phyloP scores from a whole-genome alignment of 2,329 filamentous ascomycete species.

The Aspergillus versicolor region DNA sequence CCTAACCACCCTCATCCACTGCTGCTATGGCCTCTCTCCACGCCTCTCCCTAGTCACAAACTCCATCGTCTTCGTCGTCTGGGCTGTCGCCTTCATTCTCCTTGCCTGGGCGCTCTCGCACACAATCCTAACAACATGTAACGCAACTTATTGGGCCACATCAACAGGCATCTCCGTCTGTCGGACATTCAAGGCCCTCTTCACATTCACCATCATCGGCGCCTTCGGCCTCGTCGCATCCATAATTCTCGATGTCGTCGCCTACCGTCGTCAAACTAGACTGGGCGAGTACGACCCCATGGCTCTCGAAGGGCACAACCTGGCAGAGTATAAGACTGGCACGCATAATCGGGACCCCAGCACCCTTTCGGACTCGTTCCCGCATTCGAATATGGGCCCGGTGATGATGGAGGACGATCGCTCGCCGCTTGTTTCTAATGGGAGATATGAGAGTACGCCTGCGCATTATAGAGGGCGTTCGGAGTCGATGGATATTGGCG shows the following conservation, averaged over 20 bases:
- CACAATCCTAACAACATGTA: constrained; percentile 55
- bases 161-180: constrained; percentile 57
- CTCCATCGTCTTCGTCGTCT: constrained; percentile 49
- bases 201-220: constrained; percentile 54
- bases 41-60: constrained; percentile 53
- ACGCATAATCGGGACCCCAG: constrained; percentile 19
- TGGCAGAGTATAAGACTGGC: constrained; percentile 38
- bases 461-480: background rate
- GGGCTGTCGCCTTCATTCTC: constrained; percentile 53
- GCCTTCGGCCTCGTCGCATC: constrained; percentile 47
- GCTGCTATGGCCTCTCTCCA: constrained; percentile 53
- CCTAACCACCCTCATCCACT: constrained; percentile 52
- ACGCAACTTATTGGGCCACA: constrained; percentile 52
- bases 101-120: constrained; percentile 55
- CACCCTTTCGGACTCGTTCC: constrained; percentile 10
- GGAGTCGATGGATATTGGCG: constrained; percentile 1
- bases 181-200: constrained; percentile 60
- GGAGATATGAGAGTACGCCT: background rate
- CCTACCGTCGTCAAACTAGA: constrained; percentile 44
- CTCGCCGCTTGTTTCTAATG: constrained; percentile 7
- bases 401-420: constrained; percentile 2
- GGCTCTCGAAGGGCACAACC: constrained; percentile 21
- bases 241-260: constrained; percentile 52
- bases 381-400: background rate
- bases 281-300: constrained; percentile 52